phyloP scores from a whole-genome alignment of 352 stramenopile species.

The Chrysophaeum taylorii region DNA sequence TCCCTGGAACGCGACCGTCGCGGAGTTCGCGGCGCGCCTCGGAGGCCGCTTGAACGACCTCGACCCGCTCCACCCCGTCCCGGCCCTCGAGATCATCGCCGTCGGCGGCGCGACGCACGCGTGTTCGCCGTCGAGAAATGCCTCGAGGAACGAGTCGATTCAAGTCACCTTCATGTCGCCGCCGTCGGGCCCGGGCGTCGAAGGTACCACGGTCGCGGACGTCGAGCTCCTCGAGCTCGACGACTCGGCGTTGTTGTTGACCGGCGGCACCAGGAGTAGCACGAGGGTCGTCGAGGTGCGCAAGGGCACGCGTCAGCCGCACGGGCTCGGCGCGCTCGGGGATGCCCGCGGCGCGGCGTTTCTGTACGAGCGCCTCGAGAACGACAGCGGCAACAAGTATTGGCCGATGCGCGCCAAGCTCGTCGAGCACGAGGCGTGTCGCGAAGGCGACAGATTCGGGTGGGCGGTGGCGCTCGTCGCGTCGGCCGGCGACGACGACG shows the following conservation, averaged over 20 bases:
- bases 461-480: background rate
- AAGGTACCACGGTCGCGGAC: background rate
- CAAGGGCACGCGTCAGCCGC: background rate
- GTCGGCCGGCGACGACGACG: background rate
- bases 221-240: background rate
- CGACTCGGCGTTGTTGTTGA: too few species aligned
- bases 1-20: constrained; percentile 30
- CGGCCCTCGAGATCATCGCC: constrained; percentile 34
- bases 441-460: background rate
- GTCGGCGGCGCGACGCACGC: too few species aligned
- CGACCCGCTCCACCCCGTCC: background rate
- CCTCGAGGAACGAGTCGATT: background rate
- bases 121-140: background rate
- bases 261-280: background rate
- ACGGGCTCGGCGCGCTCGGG: background rate
- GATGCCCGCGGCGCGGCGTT: background rate
- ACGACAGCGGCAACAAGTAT: background rate
- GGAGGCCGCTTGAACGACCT: background rate
- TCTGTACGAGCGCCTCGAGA: background rate
- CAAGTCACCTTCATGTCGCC: background rate
- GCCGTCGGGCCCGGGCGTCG: background rate
- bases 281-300: background rate
- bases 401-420: too few species aligned
- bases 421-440: background rate
- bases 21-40: constrained; percentile 21